Percentiles rank a stretch among this genome's conserved stretches.
Evolutionary conservation across 345 rosid genomes (phyloP).

Genomic region (Geranium brycei): DNA sequence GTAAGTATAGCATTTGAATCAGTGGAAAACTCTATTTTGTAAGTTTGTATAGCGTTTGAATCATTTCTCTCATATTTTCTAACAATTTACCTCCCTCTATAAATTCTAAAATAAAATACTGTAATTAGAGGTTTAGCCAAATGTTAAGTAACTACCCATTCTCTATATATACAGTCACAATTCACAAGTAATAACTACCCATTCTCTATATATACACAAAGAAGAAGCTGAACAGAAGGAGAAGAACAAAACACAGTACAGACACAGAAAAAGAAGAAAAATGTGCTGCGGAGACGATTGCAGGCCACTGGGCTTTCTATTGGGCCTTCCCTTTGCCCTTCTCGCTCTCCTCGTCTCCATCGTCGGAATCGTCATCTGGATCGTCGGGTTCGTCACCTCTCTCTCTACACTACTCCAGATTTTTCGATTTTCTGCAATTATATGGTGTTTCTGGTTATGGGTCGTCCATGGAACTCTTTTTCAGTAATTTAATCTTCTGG

Average conservation of each 20-base stretch:
- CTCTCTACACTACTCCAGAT: too few relatives aligned
- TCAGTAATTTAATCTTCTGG: not conserved
- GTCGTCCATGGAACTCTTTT: not conserved
- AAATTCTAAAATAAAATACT: too few relatives aligned
- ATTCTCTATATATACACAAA: too few relatives aligned
- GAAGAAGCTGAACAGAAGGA: not conserved
- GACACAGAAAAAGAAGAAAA: not conserved
- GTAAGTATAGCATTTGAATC: too few relatives aligned
- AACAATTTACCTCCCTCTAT: too few relatives aligned
- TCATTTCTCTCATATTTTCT: too few relatives aligned
- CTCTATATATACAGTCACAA: not conserved
- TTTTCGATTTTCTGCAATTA: too few relatives aligned
- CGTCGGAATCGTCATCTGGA: conserved; percentile 62
- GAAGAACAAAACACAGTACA: not conserved
- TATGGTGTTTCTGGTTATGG: too few relatives aligned
- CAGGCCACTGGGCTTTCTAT: conserved; percentile 71
- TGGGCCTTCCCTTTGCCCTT: conserved; percentile 82
- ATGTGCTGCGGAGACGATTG: conserved; percentile 56
- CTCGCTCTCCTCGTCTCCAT: conserved; percentile 63
- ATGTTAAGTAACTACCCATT: too few relatives aligned
- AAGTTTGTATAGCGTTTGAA: too few relatives aligned
- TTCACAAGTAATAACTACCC: not conserved
- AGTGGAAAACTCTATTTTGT: too few relatives aligned
- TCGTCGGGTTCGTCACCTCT: conserved; percentile 48
- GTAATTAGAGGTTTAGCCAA: too few relatives aligned